Conservation (phyloP, 2,329 filamentous ascomycete genomes). For the Pseudocercospora ulei region DNA sequence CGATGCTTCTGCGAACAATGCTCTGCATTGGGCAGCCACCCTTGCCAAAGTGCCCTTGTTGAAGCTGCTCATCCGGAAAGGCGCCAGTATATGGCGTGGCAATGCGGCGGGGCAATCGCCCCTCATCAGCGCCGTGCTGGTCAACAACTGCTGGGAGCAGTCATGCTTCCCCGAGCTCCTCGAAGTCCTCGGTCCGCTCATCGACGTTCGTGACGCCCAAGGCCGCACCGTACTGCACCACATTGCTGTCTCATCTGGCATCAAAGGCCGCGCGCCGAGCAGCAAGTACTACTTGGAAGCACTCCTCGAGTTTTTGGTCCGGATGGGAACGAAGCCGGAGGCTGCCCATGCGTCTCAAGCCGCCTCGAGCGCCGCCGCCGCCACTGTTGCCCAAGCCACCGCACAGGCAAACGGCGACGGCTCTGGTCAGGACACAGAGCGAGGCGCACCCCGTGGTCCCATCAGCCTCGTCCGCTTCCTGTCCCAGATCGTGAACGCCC, state of each 20-base stretch:
- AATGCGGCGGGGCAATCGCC: constrained; percentile 87
- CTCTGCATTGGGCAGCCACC: constrained; percentile 92
- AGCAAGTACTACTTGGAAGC: constrained; percentile 95
- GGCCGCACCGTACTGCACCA: constrained; percentile 90
- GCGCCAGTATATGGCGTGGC: constrained; percentile 77
- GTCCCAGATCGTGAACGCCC: constrained; percentile 90
- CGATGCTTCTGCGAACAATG: constrained; percentile 78
- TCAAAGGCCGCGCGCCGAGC: constrained; percentile 82
- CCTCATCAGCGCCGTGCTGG: constrained; percentile 80
- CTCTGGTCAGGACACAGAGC: constrained; percentile 26
- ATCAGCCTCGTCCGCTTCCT: constrained; percentile 90
- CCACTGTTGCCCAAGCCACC: constrained; percentile 23
- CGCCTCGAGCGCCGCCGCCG: constrained; percentile 45
- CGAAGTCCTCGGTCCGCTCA: constrained; percentile 77
- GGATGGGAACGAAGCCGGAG: constrained; percentile 47
- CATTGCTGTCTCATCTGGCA: constrained; percentile 89
- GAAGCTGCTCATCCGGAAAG: constrained; percentile 68
- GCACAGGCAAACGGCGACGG: constrained; percentile 27
- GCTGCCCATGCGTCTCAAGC: constrained; percentile 37
- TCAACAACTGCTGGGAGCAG: constrained; percentile 89
- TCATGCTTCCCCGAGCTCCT: constrained; percentile 82
- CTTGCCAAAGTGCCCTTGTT: constrained; percentile 76
- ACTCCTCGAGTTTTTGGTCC: constrained; percentile 84
- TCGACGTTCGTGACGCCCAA: constrained; percentile 80
- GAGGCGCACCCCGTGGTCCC: constrained; percentile 42